Base-by-base conservation (phyloP, 495 filamentous ascomycete genomes). In the Tuber melanosporum region DNA sequence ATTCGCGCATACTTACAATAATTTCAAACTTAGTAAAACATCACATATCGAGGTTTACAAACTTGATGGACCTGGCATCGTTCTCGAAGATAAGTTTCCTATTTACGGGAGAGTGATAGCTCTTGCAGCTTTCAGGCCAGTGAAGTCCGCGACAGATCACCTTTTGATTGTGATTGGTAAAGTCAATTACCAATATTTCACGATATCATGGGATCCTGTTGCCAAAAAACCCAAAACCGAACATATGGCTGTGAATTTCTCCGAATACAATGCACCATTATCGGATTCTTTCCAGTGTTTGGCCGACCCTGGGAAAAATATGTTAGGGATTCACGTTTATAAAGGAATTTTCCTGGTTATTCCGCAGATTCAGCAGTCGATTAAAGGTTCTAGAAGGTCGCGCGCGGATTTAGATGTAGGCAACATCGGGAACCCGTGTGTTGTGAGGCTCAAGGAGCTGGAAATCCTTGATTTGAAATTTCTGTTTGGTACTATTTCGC, bases 121-220 rank as follows among this genome's bases (percentile, higher is more conserved):
- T 86, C 89, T 99, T 62, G 90, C 94, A 75, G 92, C 91, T 79
- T 87, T 99, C 32, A 90, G 89, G 0, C 95, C 94, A 19, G 87
- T 88, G 32, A 88, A 91, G 80, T 89, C 92, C 26, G 82, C 86
- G 8, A 94, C 91, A 14, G 94, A 98, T 79, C 90, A 98, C 79
- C 89, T 99, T 79, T 97, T 99, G 83, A 88, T 99, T 77, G 95
- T 93, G 46, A 98, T 95, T 17, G 91, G 97, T 82, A 90, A 92
- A 74, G 92, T 91, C 80, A 90, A 91, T 76, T 98, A 97, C 85
- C 26, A 66, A 32, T 66, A 66, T 66, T 97, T 97, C 83, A 95
- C 93, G 9, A 84, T 97, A 22, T 89, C 87, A 0, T 99, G 95
- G 95, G 91, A 97, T 84, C 76, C 86, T 19, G 81, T 88, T 14